A percentile compares a stretch with the other conserved stretches of the same genome.
Evolutionary conservation across 2,329 filamentous ascomycete species (phyloP).

Genomic region (Fusarium palustre): DNA sequence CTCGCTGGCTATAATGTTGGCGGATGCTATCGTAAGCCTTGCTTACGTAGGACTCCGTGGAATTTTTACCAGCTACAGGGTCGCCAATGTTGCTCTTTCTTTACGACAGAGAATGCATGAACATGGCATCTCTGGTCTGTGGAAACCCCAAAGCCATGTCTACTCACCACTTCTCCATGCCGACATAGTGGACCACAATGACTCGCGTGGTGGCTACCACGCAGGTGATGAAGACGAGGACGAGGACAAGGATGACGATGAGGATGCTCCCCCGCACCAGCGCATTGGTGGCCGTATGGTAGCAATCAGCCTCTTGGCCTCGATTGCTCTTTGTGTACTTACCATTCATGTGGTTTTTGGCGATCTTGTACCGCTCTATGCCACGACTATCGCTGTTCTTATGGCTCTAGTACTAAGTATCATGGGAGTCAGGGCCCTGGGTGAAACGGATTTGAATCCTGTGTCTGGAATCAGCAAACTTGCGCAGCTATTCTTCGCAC

Average conservation of each 20-base stretch:
- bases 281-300: constrained; percentile 80
- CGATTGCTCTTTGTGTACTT: constrained; percentile 81
- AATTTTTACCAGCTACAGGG: constrained; percentile 49
- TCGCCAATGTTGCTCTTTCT: background rate
- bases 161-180: constrained; percentile 44
- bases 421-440: constrained; percentile 76
- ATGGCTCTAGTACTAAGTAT: constrained; percentile 84
- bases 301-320: constrained; percentile 78
- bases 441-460: constrained; percentile 93
- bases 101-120: constrained; percentile 31
- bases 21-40: constrained; percentile 89
- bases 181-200: constrained; percentile 1
- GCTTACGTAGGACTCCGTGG: constrained; percentile 80
- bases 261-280: constrained; percentile 86
- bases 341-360: constrained; percentile 89
- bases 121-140: constrained; percentile 39
- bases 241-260: constrained; percentile 67
- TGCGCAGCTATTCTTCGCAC: constrained; percentile 93
- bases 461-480: constrained; percentile 97
- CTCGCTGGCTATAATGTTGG: constrained; percentile 95
- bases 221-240: constrained; percentile 57
- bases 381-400: constrained; percentile 81
- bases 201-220: constrained; percentile 22
- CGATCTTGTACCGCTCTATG: constrained; percentile 80
- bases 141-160: constrained; percentile 32